phyloP scores from a whole-genome alignment of 257 asterid species.

The Przewalskia tangutica region DNA sequence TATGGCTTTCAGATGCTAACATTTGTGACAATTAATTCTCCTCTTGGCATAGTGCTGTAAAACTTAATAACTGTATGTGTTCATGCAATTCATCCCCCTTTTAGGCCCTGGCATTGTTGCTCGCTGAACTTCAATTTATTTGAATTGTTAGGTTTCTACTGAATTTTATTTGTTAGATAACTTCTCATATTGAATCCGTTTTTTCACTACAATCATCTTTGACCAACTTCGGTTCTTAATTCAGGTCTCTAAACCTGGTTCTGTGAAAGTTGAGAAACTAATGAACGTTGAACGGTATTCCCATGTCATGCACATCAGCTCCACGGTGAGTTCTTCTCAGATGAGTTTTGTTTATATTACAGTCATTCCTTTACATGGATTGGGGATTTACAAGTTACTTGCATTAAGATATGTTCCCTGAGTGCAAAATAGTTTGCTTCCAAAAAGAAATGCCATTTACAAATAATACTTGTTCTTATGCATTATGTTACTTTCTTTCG shows the following conservation, averaged over 20 bases:
- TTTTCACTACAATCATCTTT: neutral
- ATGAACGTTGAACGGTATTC: conserved; percentile 97
- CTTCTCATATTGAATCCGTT: neutral
- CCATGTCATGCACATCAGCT: conserved; percentile 99
- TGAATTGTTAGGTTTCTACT: neutral
- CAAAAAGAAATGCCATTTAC: neutral
- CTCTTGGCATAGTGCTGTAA: neutral
- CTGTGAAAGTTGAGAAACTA: conserved; percentile 87
- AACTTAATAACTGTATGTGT: neutral
- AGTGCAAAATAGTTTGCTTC: neutral
- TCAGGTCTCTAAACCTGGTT: conserved; percentile 91
- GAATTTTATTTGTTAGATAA: neutral
- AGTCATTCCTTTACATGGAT: neutral
- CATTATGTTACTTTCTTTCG: neutral
- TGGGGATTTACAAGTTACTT: neutral
- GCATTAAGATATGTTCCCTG: neutral
- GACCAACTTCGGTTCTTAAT: conserved; percentile 2
- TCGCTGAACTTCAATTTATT: neutral
- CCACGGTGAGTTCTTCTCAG: conserved; percentile 53
- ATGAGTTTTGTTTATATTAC: neutral
- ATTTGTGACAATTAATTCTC: neutral
- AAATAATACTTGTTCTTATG: neutral
- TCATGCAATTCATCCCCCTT: neutral
- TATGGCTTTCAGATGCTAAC: neutral
- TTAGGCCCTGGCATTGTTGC: neutral